phyloP scores from a whole-genome alignment of 2,329 filamentous ascomycete genomes.

The Metarhizium anisopliae region DNA sequence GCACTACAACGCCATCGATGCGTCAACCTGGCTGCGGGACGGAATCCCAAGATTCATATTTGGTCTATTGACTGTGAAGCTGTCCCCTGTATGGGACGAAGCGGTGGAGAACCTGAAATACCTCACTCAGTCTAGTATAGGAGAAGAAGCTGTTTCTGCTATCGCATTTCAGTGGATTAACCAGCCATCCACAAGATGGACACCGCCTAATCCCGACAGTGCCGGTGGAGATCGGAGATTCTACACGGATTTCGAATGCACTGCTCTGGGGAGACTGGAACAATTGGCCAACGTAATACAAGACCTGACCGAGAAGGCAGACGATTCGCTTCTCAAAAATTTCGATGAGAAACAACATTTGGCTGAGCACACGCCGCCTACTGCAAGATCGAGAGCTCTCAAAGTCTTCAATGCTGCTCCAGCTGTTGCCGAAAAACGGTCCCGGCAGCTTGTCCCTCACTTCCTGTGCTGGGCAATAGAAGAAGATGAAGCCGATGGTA shows the following conservation, averaged over 20 bases:
- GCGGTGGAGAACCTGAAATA: constrained; percentile 65
- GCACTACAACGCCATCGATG: constrained; percentile 49
- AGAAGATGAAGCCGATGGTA: constrained; percentile 30
- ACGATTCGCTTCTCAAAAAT: constrained; percentile 48
- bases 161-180: constrained; percentile 74
- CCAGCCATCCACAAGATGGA: constrained; percentile 45
- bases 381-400: constrained; percentile 68
- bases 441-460: constrained; percentile 74
- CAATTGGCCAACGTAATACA: constrained; percentile 42
- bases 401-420: constrained; percentile 68
- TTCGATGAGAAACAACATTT: constrained; percentile 58
- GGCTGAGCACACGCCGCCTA: constrained; percentile 39
- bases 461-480: constrained; percentile 72
- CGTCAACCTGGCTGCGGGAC: constrained; percentile 56
- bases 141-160: constrained; percentile 63
- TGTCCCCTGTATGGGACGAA: constrained; percentile 84
- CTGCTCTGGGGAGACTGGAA: constrained; percentile 56
- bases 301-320: constrained; percentile 40
- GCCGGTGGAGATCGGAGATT: constrained; percentile 27
- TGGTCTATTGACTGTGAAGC: constrained; percentile 76
- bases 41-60: constrained; percentile 79
- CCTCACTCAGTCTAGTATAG: constrained; percentile 59
- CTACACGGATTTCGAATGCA: constrained; percentile 76
- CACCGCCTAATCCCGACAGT: constrained; percentile 28
- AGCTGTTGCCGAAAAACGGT: constrained; percentile 73